Evolutionary conservation across 2,329 filamentous ascomycete genomes (phyloP).

Genomic region (Thielaviopsis punctulata): DNA sequence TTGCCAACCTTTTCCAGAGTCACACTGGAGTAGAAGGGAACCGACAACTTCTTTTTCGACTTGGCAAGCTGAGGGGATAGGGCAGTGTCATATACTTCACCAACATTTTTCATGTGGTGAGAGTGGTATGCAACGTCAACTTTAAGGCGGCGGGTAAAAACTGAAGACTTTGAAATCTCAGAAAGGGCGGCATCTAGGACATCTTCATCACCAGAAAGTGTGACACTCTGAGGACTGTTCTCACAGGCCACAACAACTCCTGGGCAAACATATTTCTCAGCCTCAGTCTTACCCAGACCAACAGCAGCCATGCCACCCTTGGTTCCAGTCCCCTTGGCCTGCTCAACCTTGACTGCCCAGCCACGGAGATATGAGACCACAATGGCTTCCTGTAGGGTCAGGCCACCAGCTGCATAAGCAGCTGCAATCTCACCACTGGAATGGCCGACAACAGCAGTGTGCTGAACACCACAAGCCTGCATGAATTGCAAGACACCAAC

Average conservation of each 20-base stretch:
- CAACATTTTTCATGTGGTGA: slow-evolving; percentile 33
- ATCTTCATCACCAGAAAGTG: slow-evolving; percentile 30
- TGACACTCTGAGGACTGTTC: slow-evolving; percentile 36
- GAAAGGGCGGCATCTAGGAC: slow-evolving; percentile 20
- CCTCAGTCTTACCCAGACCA: slow-evolving; percentile 15
- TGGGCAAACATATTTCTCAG: not conserved
- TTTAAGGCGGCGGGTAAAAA: slow-evolving; percentile 31
- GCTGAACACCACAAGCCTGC: slow-evolving; percentile 24
- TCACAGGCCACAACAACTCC: slow-evolving; percentile 21
- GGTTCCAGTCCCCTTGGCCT: slow-evolving; percentile 22
- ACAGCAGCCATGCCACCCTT: slow-evolving; percentile 39
- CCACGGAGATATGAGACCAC: slow-evolving; percentile 34
- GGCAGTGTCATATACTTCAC: slow-evolving; percentile 27
- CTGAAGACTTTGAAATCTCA: slow-evolving; percentile 21
- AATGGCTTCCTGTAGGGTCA: slow-evolving; percentile 28
- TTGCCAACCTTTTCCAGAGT: slow-evolving; percentile 16
- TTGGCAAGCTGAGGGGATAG: slow-evolving; percentile 28
- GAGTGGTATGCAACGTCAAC: slow-evolving; percentile 38
- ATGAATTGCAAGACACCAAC: slow-evolving; percentile 28
- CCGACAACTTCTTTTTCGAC: slow-evolving; percentile 21
- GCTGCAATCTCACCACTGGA: slow-evolving; percentile 32
- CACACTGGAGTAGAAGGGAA: not conserved
- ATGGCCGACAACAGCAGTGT: slow-evolving; percentile 26
- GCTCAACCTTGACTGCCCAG: slow-evolving; percentile 26
- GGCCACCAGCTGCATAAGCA: slow-evolving; percentile 27